These are phyloP conservation scores for Lophium mytilinum DNA, from an alignment of 495 filamentous ascomycete genomes.

Conservation along the genomic window DNA sequence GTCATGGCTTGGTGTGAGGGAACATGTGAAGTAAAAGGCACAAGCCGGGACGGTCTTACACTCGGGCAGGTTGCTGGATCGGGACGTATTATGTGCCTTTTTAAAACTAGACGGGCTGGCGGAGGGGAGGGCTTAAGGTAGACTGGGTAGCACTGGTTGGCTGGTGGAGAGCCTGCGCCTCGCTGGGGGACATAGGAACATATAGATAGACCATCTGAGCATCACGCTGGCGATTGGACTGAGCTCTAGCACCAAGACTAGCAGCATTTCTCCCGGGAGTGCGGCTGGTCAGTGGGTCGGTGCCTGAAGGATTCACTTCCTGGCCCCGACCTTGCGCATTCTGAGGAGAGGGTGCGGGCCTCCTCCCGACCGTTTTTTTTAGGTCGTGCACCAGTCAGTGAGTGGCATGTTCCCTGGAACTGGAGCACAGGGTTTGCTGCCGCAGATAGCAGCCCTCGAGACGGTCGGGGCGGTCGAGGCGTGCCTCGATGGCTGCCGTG, in stretches of 20 bases:
- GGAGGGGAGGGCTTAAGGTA: constrained; percentile 15
- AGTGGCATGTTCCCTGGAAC: constrained; percentile 2
- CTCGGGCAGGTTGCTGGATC: constrained; percentile 13
- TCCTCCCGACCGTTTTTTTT: constrained; percentile 26
- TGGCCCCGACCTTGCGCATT: constrained; percentile 3
- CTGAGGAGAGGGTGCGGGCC: constrained; percentile 5
- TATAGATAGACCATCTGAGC: constrained; percentile 21
- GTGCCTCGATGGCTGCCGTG: not conserved
- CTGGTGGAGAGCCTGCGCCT: constrained; percentile 17
- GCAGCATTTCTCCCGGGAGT: constrained; percentile 22
- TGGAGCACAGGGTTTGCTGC: not conserved
- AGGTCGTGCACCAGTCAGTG: constrained; percentile 7
- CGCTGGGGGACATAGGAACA: constrained; percentile 15
- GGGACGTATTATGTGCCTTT: constrained; percentile 12
- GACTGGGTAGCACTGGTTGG: constrained; percentile 13
- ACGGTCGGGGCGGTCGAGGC: not conserved
- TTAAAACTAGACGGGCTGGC: constrained; percentile 15
- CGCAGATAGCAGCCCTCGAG: not conserved
- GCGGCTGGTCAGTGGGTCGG: constrained; percentile 20
- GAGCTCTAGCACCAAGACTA: not conserved
- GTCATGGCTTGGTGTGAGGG: constrained; percentile 21
- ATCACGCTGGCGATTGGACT: constrained; percentile 9
- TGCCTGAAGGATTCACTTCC: constrained; percentile 26
- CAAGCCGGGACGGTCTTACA: constrained; percentile 22
- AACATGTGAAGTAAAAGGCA: constrained; percentile 13